phyloP scores from a whole-genome alignment of 192 early-diverging fungal species.

The Coemansia sp. region DNA sequence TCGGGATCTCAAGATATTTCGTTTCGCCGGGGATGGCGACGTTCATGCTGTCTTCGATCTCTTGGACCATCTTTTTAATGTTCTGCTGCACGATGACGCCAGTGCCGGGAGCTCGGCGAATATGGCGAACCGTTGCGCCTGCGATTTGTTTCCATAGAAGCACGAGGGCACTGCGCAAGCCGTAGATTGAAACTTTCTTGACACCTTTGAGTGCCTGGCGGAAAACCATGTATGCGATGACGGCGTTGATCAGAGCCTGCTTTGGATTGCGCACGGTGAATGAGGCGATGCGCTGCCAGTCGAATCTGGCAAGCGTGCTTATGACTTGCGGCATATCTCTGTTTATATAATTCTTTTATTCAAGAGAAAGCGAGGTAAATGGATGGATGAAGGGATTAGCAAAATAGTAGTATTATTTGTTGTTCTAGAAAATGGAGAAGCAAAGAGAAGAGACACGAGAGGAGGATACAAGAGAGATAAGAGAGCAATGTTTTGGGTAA shows the following conservation, averaged over 20 bases:
- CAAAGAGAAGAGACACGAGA: not conserved
- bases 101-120: conserved; percentile 51
- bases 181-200: conserved; percentile 36
- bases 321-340: conserved; percentile 34
- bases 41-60: conserved; percentile 78
- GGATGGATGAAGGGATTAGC: not conserved
- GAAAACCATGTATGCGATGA: conserved; percentile 36
- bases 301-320: conserved; percentile 44
- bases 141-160: conserved; percentile 34
- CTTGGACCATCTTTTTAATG: conserved; percentile 71
- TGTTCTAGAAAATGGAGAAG: not conserved
- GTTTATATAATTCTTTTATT: not conserved
- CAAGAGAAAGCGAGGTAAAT: not conserved
- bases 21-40: conserved; percentile 60
- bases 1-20: conserved; percentile 66
- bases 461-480: too few relatives aligned
- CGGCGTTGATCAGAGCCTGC: conserved; percentile 42
- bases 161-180: conserved; percentile 18
- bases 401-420: not conserved
- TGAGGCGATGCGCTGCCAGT: conserved; percentile 40
- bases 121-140: conserved; percentile 24
- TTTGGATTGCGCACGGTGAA: conserved; percentile 39
- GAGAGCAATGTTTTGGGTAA: too few relatives aligned
- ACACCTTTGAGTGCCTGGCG: conserved; percentile 33
- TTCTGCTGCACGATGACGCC: conserved; percentile 68